phyloP scores from a whole-genome alignment of 257 asterid genomes.

The Solanum appendiculatum region DNA sequence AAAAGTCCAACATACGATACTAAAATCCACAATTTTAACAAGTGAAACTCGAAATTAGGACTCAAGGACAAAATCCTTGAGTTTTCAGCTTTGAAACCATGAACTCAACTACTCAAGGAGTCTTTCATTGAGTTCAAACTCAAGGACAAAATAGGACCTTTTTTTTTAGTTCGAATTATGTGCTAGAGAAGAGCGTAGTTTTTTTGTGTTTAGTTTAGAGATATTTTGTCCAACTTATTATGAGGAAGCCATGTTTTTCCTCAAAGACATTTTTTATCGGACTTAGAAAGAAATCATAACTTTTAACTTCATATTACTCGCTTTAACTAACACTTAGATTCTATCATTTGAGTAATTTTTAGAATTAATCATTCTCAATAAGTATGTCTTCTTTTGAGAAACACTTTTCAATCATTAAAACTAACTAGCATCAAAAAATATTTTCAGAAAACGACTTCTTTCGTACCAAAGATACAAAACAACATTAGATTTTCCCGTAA shows the following conservation, averaged over 20 bases:
- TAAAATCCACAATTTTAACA: neutral
- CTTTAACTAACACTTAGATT: neutral
- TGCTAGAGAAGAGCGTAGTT: neutral
- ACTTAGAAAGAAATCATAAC: neutral
- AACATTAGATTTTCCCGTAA: neutral
- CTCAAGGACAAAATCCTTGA: no score
- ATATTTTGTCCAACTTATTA: neutral
- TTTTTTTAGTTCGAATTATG: neutral
- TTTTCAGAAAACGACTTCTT: neutral
- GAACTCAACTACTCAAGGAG: neutral
- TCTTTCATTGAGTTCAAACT: neutral
- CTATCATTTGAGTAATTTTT: neutral
- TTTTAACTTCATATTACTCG: neutral
- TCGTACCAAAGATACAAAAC: neutral
- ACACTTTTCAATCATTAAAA: neutral
- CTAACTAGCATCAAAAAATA: fast-evolving
- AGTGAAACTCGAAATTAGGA: neutral
- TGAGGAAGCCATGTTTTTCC: neutral
- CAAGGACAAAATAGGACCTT: neutral
- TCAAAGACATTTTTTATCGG: neutral
- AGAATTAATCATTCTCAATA: neutral
- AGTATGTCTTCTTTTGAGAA: neutral
- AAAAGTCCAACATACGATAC: neutral
- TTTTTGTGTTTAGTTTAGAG: neutral
- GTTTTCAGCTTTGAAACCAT: neutral